Evolutionary conservation across 2,329 filamentous ascomycete species (phyloP), one percentile per base, ranked within the genome.

Genomic region (Ascocoryne sarcoides): DNA sequence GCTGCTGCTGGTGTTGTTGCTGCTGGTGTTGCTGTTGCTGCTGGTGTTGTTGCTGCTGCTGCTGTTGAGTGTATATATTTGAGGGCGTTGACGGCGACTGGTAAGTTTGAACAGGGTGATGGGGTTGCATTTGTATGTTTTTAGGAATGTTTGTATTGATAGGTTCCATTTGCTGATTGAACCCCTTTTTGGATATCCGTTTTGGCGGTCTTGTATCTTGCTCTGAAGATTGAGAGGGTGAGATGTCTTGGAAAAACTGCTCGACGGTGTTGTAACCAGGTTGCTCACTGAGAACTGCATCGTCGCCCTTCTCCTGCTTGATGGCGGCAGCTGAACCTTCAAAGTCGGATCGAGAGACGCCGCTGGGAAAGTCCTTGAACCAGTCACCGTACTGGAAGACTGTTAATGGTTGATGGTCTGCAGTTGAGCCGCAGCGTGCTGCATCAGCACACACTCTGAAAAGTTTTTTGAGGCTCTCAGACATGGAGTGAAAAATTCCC

Each of bases 401-500:
- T 7, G 74, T 72, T 4, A 75, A 72, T 4, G 73, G 63, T 7
- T 66, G 62, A 10, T 70, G 65, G 32, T 65, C 65, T 39, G 71
- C 65, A 42, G 61, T 60, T 45, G 17, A 47, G 8, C 84, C 85
- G 50, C 78, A 75, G 39, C 81, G 71, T 20, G 81, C 78, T n/a
- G 82, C 82, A 60, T 95, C 88, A 12, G 88, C 81, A 52, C 88
- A 90, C 35, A 79, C 76, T 37, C 84, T 78, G 59, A 95, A 98
- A 46, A 93, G 79, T 40, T 90, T 84, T 44, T 92, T 88, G 26
- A 95, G 72, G 55, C 90, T 92, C 59, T 96, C 89, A 1, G 87
- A 82, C 75, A 96, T 89, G 65, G 88, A 95, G 59, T 95, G 86
- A 58, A 96, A 95, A 83, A 95, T 94, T 45, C 90, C 92, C 92